A percentile compares a stretch with the other conserved stretches of the same genome.
Evolutionary conservation across 306 rosid species (phyloP).

Genomic region (Prunus mongolica): DNA sequence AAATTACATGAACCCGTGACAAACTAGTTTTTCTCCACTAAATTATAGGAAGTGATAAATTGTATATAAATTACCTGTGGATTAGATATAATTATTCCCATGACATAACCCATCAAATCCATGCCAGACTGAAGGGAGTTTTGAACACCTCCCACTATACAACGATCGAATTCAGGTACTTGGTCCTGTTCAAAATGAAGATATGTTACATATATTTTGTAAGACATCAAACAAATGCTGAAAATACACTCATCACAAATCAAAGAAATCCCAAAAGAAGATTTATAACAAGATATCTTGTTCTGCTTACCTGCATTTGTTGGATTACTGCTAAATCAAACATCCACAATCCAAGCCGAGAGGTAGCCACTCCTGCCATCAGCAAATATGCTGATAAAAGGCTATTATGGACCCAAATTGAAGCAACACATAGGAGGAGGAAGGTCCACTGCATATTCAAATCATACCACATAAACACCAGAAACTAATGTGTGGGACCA

Average conservation of each 20-base stretch:
- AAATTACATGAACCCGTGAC: background rate
- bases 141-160: slow-evolving; percentile 86
- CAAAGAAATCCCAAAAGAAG: background rate
- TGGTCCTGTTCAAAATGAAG: slow-evolving; percentile 41
- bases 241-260: background rate
- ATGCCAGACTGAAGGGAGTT: slow-evolving; percentile 71
- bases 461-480: background rate
- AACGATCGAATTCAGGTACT: slow-evolving; percentile 72
- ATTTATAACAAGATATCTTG: no score
- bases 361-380: slow-evolving; percentile 77
- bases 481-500: background rate
- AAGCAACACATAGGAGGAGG: slow-evolving; percentile 62
- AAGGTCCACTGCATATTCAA: slow-evolving; percentile 59
- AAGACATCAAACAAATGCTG: background rate
- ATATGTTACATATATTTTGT: background rate
- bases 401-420: slow-evolving; percentile 48
- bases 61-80: slow-evolving; percentile 51
- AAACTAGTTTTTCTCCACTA: no score
- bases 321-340: slow-evolving; percentile 84
- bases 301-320: slow-evolving; percentile 68
- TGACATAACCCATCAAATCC: slow-evolving; percentile 76
- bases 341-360: slow-evolving; percentile 94
- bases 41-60: background rate
- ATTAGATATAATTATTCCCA: slow-evolving; percentile 74
- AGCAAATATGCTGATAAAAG: slow-evolving; percentile 49